Base-by-base conservation (phyloP, 108 stramenopile species). In the Cyclotella choctawhatcheeana region DNA sequence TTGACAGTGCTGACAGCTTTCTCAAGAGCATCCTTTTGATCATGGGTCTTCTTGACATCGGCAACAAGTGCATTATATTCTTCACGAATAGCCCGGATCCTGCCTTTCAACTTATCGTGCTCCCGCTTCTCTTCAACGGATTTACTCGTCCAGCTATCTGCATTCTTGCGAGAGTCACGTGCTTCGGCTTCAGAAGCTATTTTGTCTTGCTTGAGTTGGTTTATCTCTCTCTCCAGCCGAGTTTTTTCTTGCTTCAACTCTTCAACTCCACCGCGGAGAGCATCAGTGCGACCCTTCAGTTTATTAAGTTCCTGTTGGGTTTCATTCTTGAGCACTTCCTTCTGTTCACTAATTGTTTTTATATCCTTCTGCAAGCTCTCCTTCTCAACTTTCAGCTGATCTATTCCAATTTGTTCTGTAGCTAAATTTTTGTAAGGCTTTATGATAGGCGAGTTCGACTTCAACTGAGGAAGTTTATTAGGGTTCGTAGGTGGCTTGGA, bases 31-130 rank as follows among this genome's bases (percentile, higher is more conserved):
- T 48, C 47, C 17, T 48, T 48, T 10, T 10, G 4, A n/a, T 17
- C 4, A 4, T 10, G 8, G 16, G 17, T 4, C 8, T 10, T 48
- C n/a, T 48, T 48, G 16, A 48, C n/a, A n/a, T 64, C 45, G 26
- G 18, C 33, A n/a, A 33, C 33, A 3, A 64, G 20, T 12, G 27
- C 25, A 29, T 64, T 45, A 32, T 64, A 48, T 18, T 48, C 26
- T 31, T 64, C 64, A 6, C 33, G 64, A 24, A 64, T 14, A 29
- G 64, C 64, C 16, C 64, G 64, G 30, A 30, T 48, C n/a, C 48
- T n/a, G 10, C 47, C 63, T 29, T 50, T 64, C 47, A 64, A 64
- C 29, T 47, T 44, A 0, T 13, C 30, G 16, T 45, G 27, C 45
- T 64, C 45, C 16, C 48, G 26, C n/a, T 48, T 64, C 37, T 40